Evolutionary conservation across 108 stramenopile genomes (phyloP).

Genomic region (Nannochloropsis gaditana): DNA sequence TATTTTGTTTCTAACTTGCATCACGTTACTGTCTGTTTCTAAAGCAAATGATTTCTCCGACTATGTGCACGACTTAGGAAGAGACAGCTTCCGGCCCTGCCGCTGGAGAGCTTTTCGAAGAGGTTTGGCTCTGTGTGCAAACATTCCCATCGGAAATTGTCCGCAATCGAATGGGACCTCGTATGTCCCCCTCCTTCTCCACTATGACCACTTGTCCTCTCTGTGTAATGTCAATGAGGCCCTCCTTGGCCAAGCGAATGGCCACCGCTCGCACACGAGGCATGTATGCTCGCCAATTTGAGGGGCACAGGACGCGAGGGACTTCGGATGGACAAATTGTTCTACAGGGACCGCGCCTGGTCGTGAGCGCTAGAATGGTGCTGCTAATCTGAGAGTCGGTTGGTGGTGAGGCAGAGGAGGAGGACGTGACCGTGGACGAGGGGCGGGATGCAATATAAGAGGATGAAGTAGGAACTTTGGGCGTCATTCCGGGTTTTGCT

Average conservation of each 20-base stretch:
- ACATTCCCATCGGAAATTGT: too few relatives aligned
- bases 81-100: neutral
- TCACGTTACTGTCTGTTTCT: neutral
- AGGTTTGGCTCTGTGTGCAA: too few relatives aligned
- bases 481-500: neutral
- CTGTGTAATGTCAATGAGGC: neutral
- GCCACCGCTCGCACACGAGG: slow-evolving; percentile 2
- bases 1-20: neutral
- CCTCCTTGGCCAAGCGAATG: slow-evolving; percentile 19
- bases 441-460: neutral
- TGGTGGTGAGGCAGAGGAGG: neutral
- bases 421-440: neutral
- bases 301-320: neutral
- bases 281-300: neutral
- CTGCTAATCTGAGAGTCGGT: neutral
- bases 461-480: neutral
- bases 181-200: neutral
- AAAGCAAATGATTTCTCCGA: neutral
- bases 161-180: neutral
- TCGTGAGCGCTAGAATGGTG: neutral
- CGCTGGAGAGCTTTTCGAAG: neutral
- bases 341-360: neutral
- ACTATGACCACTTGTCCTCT: neutral
- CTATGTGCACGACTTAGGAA: neutral
- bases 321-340: neutral